Conservation (phyloP, 257 asterid species). For the Petunia secreta region DNA sequence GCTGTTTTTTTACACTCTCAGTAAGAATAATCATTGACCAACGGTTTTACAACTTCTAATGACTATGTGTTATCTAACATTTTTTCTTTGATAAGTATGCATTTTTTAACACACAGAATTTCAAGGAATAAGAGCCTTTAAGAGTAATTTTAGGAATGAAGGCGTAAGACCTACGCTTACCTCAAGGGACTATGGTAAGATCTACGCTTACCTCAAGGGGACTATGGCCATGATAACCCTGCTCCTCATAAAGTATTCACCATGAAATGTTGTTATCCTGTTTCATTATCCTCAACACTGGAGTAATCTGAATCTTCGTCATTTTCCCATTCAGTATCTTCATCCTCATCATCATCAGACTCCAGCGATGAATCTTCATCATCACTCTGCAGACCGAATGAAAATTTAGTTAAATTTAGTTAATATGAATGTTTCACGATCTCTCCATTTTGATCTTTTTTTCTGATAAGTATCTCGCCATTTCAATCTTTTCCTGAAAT, state of each 20-base stretch:
- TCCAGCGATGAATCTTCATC: slow-evolving; percentile 55
- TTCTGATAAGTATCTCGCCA: neutral
- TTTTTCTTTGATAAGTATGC: neutral
- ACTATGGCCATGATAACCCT: neutral
- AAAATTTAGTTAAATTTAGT: neutral
- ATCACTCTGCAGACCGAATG: slow-evolving; percentile 50
- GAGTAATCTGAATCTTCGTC: slow-evolving; percentile 37
- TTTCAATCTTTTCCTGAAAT: neutral
- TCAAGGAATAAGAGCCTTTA: neutral
- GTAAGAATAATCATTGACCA: neutral
- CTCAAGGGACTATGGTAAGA: neutral
- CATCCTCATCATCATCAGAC: slow-evolving; percentile 54
- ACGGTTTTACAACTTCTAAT: neutral
- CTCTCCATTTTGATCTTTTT: neutral
- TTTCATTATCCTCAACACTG: slow-evolving; percentile 25
- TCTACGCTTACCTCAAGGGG: slow-evolving; percentile 8
- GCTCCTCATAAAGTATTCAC: neutral
- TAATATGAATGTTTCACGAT: neutral
- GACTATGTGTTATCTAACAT: too few species aligned
- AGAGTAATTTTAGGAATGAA: neutral
- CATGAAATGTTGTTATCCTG: slow-evolving; percentile 3
- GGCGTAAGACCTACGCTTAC: neutral
- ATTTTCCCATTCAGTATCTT: slow-evolving; percentile 45
- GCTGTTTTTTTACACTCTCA: neutral
- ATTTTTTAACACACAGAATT: neutral